Evolutionary conservation across 2,329 filamentous ascomycete species (phyloP).

Genomic region (Sporothrix luriei): DNA sequence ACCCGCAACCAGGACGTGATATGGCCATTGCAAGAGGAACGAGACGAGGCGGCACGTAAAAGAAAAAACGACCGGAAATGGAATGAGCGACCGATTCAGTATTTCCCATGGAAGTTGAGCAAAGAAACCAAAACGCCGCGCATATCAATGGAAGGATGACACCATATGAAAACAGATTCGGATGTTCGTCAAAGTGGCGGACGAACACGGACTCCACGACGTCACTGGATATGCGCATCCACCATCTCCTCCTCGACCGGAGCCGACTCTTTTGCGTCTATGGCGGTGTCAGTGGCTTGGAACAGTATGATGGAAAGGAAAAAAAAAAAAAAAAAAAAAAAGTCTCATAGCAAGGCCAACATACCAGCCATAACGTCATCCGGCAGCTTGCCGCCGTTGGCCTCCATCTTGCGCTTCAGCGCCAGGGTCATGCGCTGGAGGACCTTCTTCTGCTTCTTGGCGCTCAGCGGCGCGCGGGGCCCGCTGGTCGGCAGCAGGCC

Average conservation of each 20-base stretch:
- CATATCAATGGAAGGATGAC: neutral
- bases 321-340: neutral
- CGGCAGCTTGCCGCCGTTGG: conserved; percentile 43
- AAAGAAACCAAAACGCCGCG: conserved; percentile 9
- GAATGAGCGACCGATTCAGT: neutral
- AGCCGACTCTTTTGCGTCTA: neutral
- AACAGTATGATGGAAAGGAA: no score
- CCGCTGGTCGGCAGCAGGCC: conserved; percentile 61
- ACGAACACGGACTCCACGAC: neutral
- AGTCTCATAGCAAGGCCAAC: neutral
- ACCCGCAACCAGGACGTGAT: no score
- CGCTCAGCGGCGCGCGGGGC: conserved; percentile 54
- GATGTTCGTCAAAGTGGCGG: neutral
- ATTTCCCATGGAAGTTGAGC: neutral
- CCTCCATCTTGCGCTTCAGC: conserved; percentile 55
- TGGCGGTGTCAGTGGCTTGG: neutral
- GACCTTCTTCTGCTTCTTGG: conserved; percentile 60
- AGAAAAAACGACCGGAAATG: neutral
- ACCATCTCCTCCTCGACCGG: conserved; percentile 21
- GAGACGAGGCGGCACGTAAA: no score
- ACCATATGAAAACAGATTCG: neutral
- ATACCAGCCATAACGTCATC: conserved; percentile 41
- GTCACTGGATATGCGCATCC: conserved; percentile 18
- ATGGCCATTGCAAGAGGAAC: no score
- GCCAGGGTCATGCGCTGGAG: conserved; percentile 58